Base-by-base conservation (phyloP, 306 rosid genomes). In the Sophora flavescens region DNA sequence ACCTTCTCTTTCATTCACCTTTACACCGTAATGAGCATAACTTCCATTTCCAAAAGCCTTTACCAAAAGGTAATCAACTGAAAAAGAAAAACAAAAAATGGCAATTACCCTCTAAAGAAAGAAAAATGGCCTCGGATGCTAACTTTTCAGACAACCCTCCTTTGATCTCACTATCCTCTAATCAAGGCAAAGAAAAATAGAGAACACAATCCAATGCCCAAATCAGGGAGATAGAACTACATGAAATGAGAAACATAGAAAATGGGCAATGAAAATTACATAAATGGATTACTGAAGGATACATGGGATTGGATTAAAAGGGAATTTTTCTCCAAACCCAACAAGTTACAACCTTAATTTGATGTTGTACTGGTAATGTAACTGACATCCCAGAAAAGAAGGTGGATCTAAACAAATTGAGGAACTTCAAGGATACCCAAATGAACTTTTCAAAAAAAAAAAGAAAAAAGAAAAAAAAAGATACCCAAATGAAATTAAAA, bases 51-150 rank as follows among this genome's bases (percentile, higher is more conserved):
- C 68, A 88, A 85, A 89, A 85, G 77, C 70, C 58, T 44, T 72
- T 18, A 17, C 22, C 63, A 74, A 86, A 82, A 86, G 81, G 64
- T 50, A 63, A 36, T 47, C 56, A 44, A 58, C 39, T 45, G 53
- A 64, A 56, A 74, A 60, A 16, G 16, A 11, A 51, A 6, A 28
- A 45, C 9, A 33, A 0, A 48, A 44, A 32, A 32, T 30, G 72
- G 66, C 14, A 14, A 77, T 17, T 17, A 75, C 59, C 50, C 69
- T 76, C 82, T 71, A 77, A 66, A 81, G 61, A 77, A 66, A 81
- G 61, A 68, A 48, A 39, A 48, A 39, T 70, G 70, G 91, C 96
- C 88, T 91, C 80, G 93, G 96, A 91, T 88, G 78, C 96, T 82
- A 76, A 74, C 87, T 79, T 84, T 89, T 61, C 81, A 60, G 62